Conservation (phyloP, 2,329 filamentous ascomycete species). For the Fusarium bulbicola region DNA sequence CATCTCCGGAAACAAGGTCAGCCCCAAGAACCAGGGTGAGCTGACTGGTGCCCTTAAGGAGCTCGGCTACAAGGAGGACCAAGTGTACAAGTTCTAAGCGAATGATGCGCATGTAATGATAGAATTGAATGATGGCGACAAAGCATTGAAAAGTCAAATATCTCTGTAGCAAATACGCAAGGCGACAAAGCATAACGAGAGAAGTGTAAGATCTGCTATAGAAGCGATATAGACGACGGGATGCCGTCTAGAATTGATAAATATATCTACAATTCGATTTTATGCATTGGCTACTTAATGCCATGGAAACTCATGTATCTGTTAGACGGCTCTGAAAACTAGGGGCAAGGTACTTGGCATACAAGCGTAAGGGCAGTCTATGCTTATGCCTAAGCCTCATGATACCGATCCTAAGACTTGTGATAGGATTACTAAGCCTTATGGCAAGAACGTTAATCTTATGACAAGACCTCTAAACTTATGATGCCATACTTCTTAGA, state of each 20-base stretch:
- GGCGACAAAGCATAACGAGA: conserved; percentile 16
- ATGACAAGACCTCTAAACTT: not conserved
- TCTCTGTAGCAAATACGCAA: too few species aligned
- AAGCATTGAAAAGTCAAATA: not conserved
- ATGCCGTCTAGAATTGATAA: conserved; percentile 37
- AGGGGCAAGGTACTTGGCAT: not conserved
- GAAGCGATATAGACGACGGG: conserved; percentile 36
- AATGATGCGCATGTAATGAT: conserved; percentile 9
- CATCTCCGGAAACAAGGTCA: conserved; percentile 88
- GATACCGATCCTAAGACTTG: too few species aligned
- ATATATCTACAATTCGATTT: not conserved
- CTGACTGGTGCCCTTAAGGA: conserved; percentile 83
- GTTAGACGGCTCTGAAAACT: not conserved
- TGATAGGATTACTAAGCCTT: not conserved
- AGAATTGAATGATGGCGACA: conserved; percentile 6
- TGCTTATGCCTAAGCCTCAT: not conserved
- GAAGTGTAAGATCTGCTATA: conserved; percentile 40
- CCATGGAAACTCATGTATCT: too few species aligned
- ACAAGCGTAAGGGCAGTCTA: not conserved
- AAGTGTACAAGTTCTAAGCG: conserved; percentile 91
- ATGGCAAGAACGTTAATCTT: not conserved
- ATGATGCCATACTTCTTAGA: too few species aligned
- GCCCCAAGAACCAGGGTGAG: conserved; percentile 94
- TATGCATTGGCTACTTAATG: too few species aligned
- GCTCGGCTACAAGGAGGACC: conserved; percentile 74